These are phyloP conservation scores for Polyporus arcularius DNA, from an alignment of 768 basidiomycete genomes.

Conservation along the genomic window DNA sequence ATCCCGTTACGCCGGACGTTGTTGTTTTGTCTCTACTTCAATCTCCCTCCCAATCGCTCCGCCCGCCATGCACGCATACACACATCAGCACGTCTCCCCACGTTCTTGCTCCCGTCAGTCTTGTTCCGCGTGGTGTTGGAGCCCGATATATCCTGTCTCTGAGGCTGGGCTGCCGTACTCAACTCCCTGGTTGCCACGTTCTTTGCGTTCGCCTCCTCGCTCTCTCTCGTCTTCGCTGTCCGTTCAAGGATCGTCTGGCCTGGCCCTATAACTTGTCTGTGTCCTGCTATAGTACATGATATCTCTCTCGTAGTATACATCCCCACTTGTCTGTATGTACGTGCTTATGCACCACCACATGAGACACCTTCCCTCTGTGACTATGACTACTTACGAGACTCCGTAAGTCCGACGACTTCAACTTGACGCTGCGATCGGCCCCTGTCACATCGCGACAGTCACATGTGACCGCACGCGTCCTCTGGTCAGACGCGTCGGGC, in stretches of 20 bases:
- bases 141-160: conserved; percentile 15
- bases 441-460: conserved; percentile 10
- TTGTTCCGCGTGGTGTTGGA: conserved; percentile 8
- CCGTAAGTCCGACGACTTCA: neutral
- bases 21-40: conserved; percentile 2
- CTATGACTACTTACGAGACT: neutral
- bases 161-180: neutral
- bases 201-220: conserved; percentile 6
- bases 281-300: conserved; percentile 10
- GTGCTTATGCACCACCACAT: conserved; percentile 3
- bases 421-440: neutral
- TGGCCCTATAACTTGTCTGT: conserved; percentile 9
- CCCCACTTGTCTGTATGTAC: conserved; percentile 15
- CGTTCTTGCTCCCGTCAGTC: conserved; percentile 3
- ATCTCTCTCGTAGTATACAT: conserved; percentile 14
- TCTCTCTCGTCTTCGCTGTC: conserved; percentile 10
- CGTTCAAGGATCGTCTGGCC: conserved; percentile 5
- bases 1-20: conserved; percentile 18
- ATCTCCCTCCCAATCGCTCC: neutral
- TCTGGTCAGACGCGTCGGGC: conserved; percentile 16
- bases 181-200: conserved; percentile 1
- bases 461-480: conserved; percentile 19
- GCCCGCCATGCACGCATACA: conserved; percentile 16
- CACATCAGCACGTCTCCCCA: conserved; percentile 5
- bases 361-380: neutral